Evolutionary conservation across 805 yeast genomes (phyloP), one percentile per base, ranked within the genome.

Genomic region (Jamesozyma lodderae): DNA sequence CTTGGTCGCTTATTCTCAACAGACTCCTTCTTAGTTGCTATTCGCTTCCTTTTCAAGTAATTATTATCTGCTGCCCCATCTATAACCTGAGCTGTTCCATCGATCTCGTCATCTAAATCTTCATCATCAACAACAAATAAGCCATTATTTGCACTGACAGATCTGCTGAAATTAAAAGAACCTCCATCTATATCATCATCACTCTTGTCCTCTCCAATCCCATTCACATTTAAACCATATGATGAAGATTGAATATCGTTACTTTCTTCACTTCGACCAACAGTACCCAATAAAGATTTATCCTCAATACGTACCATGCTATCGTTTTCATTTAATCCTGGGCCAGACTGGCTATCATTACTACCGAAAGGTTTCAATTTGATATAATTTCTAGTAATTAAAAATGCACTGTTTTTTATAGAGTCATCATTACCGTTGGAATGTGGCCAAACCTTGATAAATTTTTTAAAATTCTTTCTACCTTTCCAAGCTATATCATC

Each of bases 391-490:
- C 65, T 58, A 1, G 67, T 52, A 11, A 58, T 49, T 19, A 56
- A 35, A 31, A 49, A 51, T 4, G 55, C 56, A 13, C 46, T 47
- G 30, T 50, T 53, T 3, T 44, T 42, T 13, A 49, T 37, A 4
- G 40, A 41, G 27, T 37, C 40, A 15, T 32, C 38, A 17, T 31
- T 20, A 3, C 23, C 23, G 9, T 24, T 17, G 9, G 35, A 28
- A 17, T 40, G 43, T 9, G 61, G 57, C 39, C 55, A 41, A 19
- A 44, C 45, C 36, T 66, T 66, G 2, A 54, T 56, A 50, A 69
- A 69, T 4, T 42, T 53, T 38, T 69, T 69, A 43, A 62, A 68
- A 43, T 68, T 67, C 41, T 59, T 66, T 10, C 70, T 44, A 1
- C 52, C 55, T 16, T 46, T 37, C 62, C 66, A 58, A 14, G 45